phyloP scores from a whole-genome alignment of 768 basidiomycete genomes.

The Kondoa malvinella region DNA sequence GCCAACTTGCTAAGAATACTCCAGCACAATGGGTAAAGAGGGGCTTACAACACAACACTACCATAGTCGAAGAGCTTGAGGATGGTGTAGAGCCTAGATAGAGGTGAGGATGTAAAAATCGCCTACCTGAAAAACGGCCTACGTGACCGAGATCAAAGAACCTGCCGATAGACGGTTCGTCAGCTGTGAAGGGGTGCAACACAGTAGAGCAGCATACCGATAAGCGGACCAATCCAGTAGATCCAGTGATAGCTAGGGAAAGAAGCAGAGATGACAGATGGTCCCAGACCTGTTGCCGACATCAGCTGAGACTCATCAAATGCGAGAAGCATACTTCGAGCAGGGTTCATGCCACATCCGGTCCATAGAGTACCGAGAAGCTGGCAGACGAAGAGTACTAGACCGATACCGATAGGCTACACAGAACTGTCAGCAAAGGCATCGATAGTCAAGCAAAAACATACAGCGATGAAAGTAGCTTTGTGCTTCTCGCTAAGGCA shows the following conservation, averaged over 20 bases:
- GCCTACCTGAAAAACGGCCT: conserved; percentile 10
- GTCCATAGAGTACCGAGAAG: conserved; percentile 22
- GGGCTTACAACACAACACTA: conserved; percentile 8
- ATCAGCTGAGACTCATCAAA: neutral
- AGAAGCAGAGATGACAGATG: conserved; percentile 10
- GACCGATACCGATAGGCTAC: conserved; percentile 33
- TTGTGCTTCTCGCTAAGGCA: conserved; percentile 27
- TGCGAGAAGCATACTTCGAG: neutral
- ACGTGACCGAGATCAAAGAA: conserved; percentile 14
- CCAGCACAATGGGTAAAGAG: neutral
- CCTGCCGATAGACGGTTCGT: no score
- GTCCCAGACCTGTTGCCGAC: conserved; percentile 12
- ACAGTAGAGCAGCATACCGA: no score
- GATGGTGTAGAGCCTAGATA: conserved; percentile 10
- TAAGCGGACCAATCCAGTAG: conserved; percentile 15
- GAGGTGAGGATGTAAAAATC: neutral
- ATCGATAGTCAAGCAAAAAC: neutral
- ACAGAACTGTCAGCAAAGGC: neutral
- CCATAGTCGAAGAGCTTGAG: conserved; percentile 20
- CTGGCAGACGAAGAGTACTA: conserved; percentile 23
- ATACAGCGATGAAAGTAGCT: conserved; percentile 33
- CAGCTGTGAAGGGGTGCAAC: no score
- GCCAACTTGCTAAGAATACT: neutral
- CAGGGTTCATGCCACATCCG: conserved; percentile 8
- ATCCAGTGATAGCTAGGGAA: conserved; percentile 23